Conservation (phyloP, 1,284 basidiomycete genomes). For the Sporisorium iseilematis-ciliati region DNA sequence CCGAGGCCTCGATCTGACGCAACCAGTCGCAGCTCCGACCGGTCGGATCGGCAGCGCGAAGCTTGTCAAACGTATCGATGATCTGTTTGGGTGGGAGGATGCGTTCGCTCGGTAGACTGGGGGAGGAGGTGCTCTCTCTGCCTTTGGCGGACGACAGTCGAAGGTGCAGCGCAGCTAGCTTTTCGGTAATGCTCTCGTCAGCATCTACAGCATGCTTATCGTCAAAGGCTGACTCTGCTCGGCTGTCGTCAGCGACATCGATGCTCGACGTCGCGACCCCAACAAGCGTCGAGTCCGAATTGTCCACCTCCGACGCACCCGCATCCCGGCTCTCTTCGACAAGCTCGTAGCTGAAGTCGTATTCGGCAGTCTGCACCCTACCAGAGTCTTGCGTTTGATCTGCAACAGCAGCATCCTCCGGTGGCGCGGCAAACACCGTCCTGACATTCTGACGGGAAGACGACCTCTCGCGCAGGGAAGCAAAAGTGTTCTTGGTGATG, state of each 20-base stretch:
- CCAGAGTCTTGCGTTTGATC: not conserved
- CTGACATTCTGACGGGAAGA: conserved; percentile 2
- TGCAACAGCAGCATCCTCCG: not conserved
- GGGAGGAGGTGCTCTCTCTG: not conserved
- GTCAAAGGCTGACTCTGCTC: not conserved
- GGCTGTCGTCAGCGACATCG: not conserved
- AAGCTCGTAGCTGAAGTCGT: conserved; percentile 43
- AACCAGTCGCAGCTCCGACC: conserved; percentile 33
- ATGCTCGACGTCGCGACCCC: not conserved
- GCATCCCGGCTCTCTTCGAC: conserved; percentile 2
- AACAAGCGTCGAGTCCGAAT: not conserved
- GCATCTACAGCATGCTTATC: not conserved
- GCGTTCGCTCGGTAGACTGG: conserved; percentile 28
- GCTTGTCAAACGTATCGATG: conserved; percentile 49
- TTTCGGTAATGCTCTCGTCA: not conserved
- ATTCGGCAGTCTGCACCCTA: conserved; percentile 4
- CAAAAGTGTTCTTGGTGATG: conserved; percentile 20
- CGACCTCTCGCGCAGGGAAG: conserved; percentile 16
- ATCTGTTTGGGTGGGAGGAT: conserved; percentile 58
- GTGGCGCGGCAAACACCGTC: not conserved
- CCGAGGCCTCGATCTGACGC: conserved; percentile 16
- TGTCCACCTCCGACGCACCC: not conserved
- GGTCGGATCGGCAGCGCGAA: conserved; percentile 30
- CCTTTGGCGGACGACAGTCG: not conserved
- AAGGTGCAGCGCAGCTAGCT: not conserved